A percentile compares a stretch with the other conserved stretches of the same genome.
Evolutionary conservation across 768 basidiomycete genomes (phyloP).

Genomic region (Leccinum boreale): DNA sequence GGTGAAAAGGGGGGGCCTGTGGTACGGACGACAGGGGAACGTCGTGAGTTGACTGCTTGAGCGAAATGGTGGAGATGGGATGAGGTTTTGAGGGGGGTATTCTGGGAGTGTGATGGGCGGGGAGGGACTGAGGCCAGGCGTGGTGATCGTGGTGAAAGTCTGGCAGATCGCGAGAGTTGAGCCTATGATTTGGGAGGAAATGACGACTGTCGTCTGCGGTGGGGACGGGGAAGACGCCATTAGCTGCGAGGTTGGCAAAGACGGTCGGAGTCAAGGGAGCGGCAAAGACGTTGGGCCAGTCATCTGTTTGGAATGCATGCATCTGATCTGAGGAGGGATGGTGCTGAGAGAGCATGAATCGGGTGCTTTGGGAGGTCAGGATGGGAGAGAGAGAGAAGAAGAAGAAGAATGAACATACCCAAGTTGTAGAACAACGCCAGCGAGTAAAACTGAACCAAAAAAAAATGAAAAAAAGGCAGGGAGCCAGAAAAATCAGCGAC

Average conservation of each 20-base stretch:
- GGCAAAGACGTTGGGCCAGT: constrained; percentile 61
- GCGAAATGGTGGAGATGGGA: constrained; percentile 14
- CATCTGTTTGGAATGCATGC: constrained; percentile 28
- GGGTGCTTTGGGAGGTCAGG: background rate
- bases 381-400: background rate
- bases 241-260: constrained; percentile 60
- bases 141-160: constrained; percentile 22
- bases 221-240: constrained; percentile 48
- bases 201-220: constrained; percentile 33
- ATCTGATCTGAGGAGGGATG: constrained; percentile 17
- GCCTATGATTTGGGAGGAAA: constrained; percentile 16
- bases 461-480: background rate
- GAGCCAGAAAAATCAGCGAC: background rate
- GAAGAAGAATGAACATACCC: background rate
- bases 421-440: background rate
- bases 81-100: constrained; percentile 30
- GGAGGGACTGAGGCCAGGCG: constrained; percentile 27
- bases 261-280: constrained; percentile 56
- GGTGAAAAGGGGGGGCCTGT: constrained; percentile 9
- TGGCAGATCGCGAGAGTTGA: constrained; percentile 14
- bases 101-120: constrained; percentile 26
- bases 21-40: constrained; percentile 12
- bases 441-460: background rate
- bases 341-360: constrained; percentile 17
- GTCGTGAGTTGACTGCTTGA: constrained; percentile 21